A percentile compares a stretch with the other conserved stretches of the same genome.
phyloP scores from a whole-genome alignment of 2,329 filamentous ascomycete genomes.

The Magnaporthales sp. region DNA sequence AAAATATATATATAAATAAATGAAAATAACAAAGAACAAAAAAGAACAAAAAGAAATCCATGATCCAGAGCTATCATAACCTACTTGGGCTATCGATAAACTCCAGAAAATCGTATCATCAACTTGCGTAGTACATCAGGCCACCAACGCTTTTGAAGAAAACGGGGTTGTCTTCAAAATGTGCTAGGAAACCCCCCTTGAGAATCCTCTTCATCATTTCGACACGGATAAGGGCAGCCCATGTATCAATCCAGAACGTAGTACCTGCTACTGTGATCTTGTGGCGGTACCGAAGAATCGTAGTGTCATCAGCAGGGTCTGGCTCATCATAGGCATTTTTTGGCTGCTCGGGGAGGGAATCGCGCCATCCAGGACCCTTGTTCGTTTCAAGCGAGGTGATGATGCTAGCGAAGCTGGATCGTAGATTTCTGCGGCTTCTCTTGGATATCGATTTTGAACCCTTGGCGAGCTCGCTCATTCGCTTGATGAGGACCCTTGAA shows the following conservation, averaged over 20 bases:
- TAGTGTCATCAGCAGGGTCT: constrained; percentile 28
- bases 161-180: constrained; percentile 28
- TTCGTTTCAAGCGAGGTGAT: constrained; percentile 45
- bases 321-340: constrained; percentile 33
- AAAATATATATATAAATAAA: background rate
- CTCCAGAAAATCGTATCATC: background rate
- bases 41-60: constrained; percentile 5
- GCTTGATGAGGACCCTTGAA: constrained; percentile 36
- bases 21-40: background rate
- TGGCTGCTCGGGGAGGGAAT: constrained; percentile 29
- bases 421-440: constrained; percentile 36
- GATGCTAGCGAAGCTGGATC: constrained; percentile 40
- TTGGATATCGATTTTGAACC: constrained; percentile 42
- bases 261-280: constrained; percentile 30
- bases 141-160: background rate
- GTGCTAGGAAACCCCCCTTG: constrained; percentile 31
- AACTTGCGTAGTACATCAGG: background rate
- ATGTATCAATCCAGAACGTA: constrained; percentile 33
- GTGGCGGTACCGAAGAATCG: constrained; percentile 44
- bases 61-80: background rate
- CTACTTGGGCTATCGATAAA: background rate
- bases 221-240: constrained; percentile 40
- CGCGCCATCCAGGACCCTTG: constrained; percentile 46
- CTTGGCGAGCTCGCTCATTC: constrained; percentile 37
- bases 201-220: constrained; percentile 38